A percentile compares a stretch with the other conserved stretches of the same genome.
phyloP scores from a whole-genome alignment of 495 filamentous ascomycete genomes.

The Talaromyces ruber region DNA sequence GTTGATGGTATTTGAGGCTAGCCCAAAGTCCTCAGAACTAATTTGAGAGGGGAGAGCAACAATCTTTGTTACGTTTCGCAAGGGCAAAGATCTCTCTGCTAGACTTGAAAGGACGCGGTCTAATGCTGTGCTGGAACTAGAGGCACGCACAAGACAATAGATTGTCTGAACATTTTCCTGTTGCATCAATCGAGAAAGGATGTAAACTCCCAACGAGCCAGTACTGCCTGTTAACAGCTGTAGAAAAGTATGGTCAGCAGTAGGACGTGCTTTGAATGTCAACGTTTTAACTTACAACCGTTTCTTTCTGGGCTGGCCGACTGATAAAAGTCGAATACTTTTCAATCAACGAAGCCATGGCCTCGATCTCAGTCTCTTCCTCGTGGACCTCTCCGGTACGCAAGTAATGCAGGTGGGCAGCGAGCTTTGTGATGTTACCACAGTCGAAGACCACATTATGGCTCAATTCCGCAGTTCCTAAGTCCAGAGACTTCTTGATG shows the following conservation, averaged over 20 bases:
- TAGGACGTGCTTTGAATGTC: too few species aligned
- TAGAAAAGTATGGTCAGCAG: background rate
- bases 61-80: background rate
- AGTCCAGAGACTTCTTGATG: background rate
- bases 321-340: background rate
- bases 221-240: background rate
- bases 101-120: background rate
- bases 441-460: background rate
- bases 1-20: background rate
- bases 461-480: background rate
- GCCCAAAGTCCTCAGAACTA: background rate
- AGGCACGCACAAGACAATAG: background rate
- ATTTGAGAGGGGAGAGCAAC: background rate
- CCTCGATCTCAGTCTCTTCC: background rate
- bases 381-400: background rate
- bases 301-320: background rate
- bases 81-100: background rate
- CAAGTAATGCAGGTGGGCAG: background rate
- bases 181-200: background rate
- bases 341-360: background rate
- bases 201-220: background rate
- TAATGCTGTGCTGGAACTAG: background rate
- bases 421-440: background rate
- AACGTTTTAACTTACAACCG: background rate
- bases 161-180: background rate